Evolutionary conservation across 192 early-diverging fungal genomes (phyloP).

Genomic region (Coemansia reversa): DNA sequence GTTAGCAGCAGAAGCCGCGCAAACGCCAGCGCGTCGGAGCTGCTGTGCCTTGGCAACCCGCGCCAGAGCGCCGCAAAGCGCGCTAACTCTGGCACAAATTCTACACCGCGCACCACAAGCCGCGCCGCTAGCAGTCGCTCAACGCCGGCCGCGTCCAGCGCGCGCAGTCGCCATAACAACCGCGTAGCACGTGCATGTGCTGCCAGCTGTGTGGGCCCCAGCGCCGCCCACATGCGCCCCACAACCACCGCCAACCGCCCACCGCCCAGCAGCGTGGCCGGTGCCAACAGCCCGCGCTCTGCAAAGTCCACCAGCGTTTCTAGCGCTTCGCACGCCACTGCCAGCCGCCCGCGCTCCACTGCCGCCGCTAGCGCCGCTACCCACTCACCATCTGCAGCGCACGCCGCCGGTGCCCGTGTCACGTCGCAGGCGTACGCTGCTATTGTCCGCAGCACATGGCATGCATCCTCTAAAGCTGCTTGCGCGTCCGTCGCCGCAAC

Average conservation of each 20-base stretch:
- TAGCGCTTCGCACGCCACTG: slow-evolving; percentile 18
- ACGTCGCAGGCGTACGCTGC: slow-evolving; percentile 28
- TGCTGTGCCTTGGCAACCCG: slow-evolving; percentile 18
- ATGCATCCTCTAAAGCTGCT: slow-evolving; percentile 33
- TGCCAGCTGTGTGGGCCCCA: slow-evolving; percentile 57
- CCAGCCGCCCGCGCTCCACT: slow-evolving; percentile 17
- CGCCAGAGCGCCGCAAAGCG: slow-evolving; percentile 42
- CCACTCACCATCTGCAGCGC: slow-evolving; percentile 25
- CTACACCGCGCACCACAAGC: slow-evolving; percentile 7
- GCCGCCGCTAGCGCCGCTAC: slow-evolving; percentile 23
- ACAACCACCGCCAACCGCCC: slow-evolving; percentile 20
- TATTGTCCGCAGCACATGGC: slow-evolving; percentile 36
- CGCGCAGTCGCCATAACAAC: slow-evolving; percentile 64
- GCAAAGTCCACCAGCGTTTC: slow-evolving; percentile 33
- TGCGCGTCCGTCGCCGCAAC: not conserved
- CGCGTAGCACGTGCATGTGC: slow-evolving; percentile 65
- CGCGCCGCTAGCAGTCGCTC: slow-evolving; percentile 33
- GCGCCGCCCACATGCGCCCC: slow-evolving; percentile 64
- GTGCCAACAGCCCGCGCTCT: slow-evolving; percentile 15
- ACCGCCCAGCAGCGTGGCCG: not conserved
- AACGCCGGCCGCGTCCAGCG: slow-evolving; percentile 20
- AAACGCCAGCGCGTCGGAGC: slow-evolving; percentile 55
- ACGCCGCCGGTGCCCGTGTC: slow-evolving; percentile 7
- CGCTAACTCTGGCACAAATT: slow-evolving; percentile 21
- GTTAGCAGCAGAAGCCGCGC: slow-evolving; percentile 75